Evolutionary conservation across 2,329 filamentous ascomycete species (phyloP), one percentile per base, ranked within the genome.

Genomic region (Beauveria brongniartii): DNA sequence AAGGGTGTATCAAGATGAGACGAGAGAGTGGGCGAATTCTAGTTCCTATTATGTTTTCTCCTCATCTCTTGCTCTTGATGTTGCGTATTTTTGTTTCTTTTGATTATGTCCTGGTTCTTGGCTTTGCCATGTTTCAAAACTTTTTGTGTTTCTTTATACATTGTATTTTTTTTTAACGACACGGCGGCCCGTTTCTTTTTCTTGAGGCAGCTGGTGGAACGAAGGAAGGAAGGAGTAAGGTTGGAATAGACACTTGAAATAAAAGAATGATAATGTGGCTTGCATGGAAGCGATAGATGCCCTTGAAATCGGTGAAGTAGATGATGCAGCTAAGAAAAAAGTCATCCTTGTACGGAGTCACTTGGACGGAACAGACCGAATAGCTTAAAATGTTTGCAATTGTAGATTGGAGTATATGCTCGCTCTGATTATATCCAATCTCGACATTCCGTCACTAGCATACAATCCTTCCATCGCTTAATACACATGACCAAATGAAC

Each of bases 211-310:
- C 46, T 56, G 53, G 46, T 44, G 52, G 22, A 30, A 60, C 30
- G 41, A 54, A 54, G 57, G 26, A 28, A 28, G 24, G 24, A 24
- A 3, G 2, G 37, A 53, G 20, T 52, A 26, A n/a, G 53, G 34
- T 61, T 57, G 61, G 50, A 57, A 55, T 58, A 59, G 61, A 54
- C 18, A 56, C 30, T 54, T 28, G 22, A 47, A 46, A 50, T 1
- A 53, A 54, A 37, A 58, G 40, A 47, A 44, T 24, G 47, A 51
- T 18, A 12, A 28, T 47, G 47, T 46, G 41, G 34, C 34, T 37
- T 37, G 12, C 34, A 37, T 37, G 34, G 34, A 16, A 37, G 34
- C 34, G 34, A 14, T 16, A 16, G 1, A 37, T 16, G 34, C 34
- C 14, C 2, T 37, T 16, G 5, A 14, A 37, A 2, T 37, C 2